Base-by-base conservation (phyloP, 495 filamentous ascomycete genomes). In the Cercophora newfieldiana region DNA sequence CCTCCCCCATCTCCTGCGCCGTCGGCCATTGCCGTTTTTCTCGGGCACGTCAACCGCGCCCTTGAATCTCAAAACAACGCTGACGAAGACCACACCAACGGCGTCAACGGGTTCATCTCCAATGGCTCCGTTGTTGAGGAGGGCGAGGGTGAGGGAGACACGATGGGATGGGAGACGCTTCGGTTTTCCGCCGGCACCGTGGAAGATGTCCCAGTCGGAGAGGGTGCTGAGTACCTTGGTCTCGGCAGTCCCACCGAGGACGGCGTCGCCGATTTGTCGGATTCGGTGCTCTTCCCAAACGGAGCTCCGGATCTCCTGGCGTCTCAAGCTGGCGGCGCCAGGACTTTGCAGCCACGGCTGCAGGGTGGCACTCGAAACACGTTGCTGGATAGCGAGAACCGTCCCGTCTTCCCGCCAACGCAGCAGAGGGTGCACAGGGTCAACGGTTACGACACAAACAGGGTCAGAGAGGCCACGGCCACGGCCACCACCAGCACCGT, bases 401-500 rank as follows among this genome's bases (percentile, higher is more conserved):
- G 58, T 3, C 58, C 58, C 2, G 58, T 60, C 19, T 60, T 60
- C 18, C 58, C 18, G 3, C 58, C n/a, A n/a, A n/a, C 58, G 1
- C 19, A 60, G 58, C 58, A 44, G 24, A 7, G 58, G 7, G 33
- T 22, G 10, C 58, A 60, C 22, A 37, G 58, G 18, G 58, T 60
- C 37, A 60, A 60, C 37, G 58, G 58, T 7, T 37, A n/a, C 8
- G 10, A 37, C n/a, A 22, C 8, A 10, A 55, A 55, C 51, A 12
- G 22, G 21, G 51, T 22, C 51, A 44, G 37, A 5, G 30, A 12
- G 5, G 37, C 2, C 51, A 5, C 21, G 10, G 18, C 37, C 21
- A 12, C 21, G 31, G 33, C 29, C 31, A 37, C 57, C 26, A 58
- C 55, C 55, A 58, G 24, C 28, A 59, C 56, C 30, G 44, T 30